Base-by-base conservation (phyloP, 2,329 filamentous ascomycete genomes). In the Meredithiella fracta region DNA sequence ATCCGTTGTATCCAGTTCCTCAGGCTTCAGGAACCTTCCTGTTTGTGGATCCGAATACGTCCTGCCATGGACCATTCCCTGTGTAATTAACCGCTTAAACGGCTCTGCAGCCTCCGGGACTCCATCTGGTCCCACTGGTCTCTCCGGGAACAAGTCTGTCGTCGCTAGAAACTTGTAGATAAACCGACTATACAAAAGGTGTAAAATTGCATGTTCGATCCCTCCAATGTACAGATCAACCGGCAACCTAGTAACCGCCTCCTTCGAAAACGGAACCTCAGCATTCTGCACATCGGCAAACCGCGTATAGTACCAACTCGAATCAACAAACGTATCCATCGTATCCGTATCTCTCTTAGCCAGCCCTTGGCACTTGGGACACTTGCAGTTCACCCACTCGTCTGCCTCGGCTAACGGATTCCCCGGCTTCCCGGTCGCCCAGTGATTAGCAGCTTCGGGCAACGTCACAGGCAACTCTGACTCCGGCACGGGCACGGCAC, bases 241-340 rank as follows among this genome's bases (percentile, higher is more conserved):
- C 0, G 88, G 86, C 47, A 92, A 75, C 59, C 75, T 71, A 26
- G 56, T 26, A 11, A 78, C 78, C 9, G 73, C 73, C 17, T 73
- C 69, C n/a, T 79, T 68, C 0, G 79, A 80, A 60, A 94, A 81
- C 0, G 80, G 80, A 14, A 71, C 66, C 1, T 74, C 64, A 14
- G 72, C 61, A 61, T 92, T 90, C 17, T 80, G 72, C 1, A 85
- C 72, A 62, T 94, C 86, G 26, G 82, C 69, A 62, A 88, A 94
- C 11, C 87, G 79, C 69, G 90, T 80, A 64, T 83, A 94, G 67
- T 95, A 95, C 89, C 89, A 95, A 55, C 88, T 94, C 1, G 88
- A 94, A 68, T 94, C 89, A 59, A 95, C 89, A 68, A 95, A 95
- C 0, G 89, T 95, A 67, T 95, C 89, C 89, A 95, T 94, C 2